A percentile compares a stretch with the other conserved stretches of the same genome.
Conservation (phyloP, 2,329 filamentous ascomycete genomes). For the Hirsutella minnesotensis region DNA sequence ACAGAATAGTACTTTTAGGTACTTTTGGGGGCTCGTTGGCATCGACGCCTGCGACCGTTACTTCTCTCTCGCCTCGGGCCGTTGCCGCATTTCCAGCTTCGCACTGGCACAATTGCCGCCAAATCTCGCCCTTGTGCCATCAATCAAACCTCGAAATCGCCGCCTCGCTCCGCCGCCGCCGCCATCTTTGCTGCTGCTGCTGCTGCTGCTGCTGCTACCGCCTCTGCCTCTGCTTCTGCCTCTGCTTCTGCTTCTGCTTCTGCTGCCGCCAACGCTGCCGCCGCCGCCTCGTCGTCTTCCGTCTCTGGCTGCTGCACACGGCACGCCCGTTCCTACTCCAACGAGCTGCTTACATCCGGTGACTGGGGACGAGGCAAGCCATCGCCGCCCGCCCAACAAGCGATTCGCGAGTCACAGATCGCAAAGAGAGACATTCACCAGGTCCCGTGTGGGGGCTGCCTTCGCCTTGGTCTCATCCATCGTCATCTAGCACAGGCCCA, state of each 20-base stretch:
- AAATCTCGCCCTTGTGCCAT: too few relatives aligned
- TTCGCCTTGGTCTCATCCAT: conserved; percentile 2
- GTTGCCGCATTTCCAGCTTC: too few relatives aligned
- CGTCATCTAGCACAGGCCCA: conserved; percentile 4
- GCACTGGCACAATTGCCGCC: too few relatives aligned
- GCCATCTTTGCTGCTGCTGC: too few relatives aligned
- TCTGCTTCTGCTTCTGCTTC: not conserved
- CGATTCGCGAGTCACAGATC: conserved; percentile 10
- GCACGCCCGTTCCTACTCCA: not conserved
- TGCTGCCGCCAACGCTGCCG: not conserved
- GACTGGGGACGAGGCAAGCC: conserved; percentile 1
- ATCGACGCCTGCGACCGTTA: not conserved
- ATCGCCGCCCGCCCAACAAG: conserved; percentile 1
- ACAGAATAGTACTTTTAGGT: conserved; percentile 1
- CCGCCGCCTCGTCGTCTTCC: not conserved
- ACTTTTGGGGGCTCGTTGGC: not conserved
- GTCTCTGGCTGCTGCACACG: not conserved
- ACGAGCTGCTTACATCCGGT: not conserved
- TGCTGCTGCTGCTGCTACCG: not conserved
- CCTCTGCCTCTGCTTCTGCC: not conserved
- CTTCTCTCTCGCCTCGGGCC: not conserved
- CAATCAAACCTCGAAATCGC: too few relatives aligned
- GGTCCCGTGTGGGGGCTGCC: conserved; percentile 8
- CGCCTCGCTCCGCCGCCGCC: too few relatives aligned
- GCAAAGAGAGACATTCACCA: conserved; percentile 11